Evolutionary conservation across 306 rosid genomes (phyloP).

Genomic region (Casuarina equisetifolia): DNA sequence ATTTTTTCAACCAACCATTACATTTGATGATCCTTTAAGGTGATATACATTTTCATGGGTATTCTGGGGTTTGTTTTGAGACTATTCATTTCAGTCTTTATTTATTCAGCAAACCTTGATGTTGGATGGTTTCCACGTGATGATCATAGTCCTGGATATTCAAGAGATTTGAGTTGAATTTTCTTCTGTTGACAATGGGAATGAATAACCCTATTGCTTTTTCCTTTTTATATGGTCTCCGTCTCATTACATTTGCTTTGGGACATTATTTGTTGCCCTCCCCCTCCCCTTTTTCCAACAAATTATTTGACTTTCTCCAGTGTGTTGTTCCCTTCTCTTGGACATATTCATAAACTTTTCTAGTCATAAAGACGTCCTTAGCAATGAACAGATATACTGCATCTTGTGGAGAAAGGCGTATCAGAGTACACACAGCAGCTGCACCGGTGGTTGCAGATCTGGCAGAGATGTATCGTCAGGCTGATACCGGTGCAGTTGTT

Average conservation of each 20-base stretch:
- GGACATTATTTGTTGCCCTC: neutral
- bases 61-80: constrained; percentile 10
- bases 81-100: constrained; percentile 1
- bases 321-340: constrained; percentile 14
- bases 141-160: neutral
- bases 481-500: constrained; percentile 87
- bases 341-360: constrained; percentile 21
- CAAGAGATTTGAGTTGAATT: neutral
- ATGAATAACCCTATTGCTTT: neutral
- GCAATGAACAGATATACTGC: constrained; percentile 83
- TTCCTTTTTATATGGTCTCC: neutral
- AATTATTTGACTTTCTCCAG: neutral
- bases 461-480: constrained; percentile 84
- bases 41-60: constrained; percentile 17
- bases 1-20: neutral
- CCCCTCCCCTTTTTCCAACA: neutral
- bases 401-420: constrained; percentile 98
- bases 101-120: neutral
- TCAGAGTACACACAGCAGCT: constrained; percentile 94
- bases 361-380: constrained; percentile 42
- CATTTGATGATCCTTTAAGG: neutral
- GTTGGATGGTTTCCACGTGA: neutral
- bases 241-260: neutral
- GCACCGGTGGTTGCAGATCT: constrained; percentile 88
- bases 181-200: neutral